phyloP scores from a whole-genome alignment of 768 basidiomycete species.

The Calocybe cyanea region DNA sequence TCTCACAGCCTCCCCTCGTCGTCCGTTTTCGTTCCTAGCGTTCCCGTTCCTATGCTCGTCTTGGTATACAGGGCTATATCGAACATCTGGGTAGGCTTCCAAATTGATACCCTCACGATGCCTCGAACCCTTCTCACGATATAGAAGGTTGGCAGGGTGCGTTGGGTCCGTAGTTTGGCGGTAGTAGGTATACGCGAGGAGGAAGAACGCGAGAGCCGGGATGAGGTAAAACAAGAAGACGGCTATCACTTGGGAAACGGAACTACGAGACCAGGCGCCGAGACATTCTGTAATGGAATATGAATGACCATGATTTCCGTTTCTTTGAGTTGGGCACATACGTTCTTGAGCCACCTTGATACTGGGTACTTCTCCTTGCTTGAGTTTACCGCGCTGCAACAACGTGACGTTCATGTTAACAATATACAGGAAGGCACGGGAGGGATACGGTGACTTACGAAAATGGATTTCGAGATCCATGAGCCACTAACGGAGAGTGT shows the following conservation, averaged over 20 bases:
- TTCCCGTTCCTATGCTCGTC: constrained; percentile 1
- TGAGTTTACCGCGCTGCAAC: constrained; percentile 27
- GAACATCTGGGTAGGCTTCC: constrained; percentile 7
- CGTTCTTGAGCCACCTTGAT: constrained; percentile 30
- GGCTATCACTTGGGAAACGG: constrained; percentile 32
- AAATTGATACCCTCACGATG: too few relatives aligned
- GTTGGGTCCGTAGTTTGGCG: constrained; percentile 33
- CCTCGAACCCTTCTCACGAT: constrained; percentile 8
- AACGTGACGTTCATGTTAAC: background rate
- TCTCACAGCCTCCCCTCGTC: constrained; percentile 5
- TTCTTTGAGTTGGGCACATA: constrained; percentile 16
- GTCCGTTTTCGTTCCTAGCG: background rate
- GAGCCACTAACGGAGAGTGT: constrained; percentile 29
- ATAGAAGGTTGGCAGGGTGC: constrained; percentile 31
- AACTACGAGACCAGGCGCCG: constrained; percentile 33
- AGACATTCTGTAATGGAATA: constrained; percentile 31
- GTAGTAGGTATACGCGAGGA: constrained; percentile 37
- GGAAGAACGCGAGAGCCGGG: constrained; percentile 30
- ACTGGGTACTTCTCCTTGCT: constrained; percentile 24
- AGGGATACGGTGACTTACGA: constrained; percentile 24
- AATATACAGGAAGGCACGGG: background rate
- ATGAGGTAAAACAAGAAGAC: constrained; percentile 35
- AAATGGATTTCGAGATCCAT: constrained; percentile 31
- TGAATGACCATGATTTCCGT: background rate
- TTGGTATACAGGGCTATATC: background rate